Percentiles rank a stretch among this genome's conserved stretches.
phyloP scores from a whole-genome alignment of 108 stramenopile genomes.

The Nitzschia putrida region DNA sequence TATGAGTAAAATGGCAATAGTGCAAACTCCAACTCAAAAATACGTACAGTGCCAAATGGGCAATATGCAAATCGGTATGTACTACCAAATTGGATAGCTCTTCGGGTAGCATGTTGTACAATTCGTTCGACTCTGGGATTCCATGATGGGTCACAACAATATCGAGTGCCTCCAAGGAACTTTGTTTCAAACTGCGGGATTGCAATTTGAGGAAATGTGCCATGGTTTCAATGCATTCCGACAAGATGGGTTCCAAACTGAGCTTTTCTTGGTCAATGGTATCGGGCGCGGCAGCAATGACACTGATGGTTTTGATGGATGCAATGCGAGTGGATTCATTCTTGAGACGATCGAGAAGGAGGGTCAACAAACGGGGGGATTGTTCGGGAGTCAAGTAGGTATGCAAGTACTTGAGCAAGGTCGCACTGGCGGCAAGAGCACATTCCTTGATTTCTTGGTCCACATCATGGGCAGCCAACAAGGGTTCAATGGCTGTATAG shows the following conservation, averaged over 20 bases:
- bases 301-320: conserved; percentile 86
- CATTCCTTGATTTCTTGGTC: conserved; percentile 99
- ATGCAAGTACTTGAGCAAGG: conserved; percentile 65
- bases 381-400: conserved; percentile 53
- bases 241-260: conserved; percentile 77
- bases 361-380: conserved; percentile 56
- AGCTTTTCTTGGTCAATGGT: conserved; percentile 37
- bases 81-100: conserved; percentile 78
- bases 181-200: conserved; percentile 83
- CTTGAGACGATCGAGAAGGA: conserved; percentile 86
- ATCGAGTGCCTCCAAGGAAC: conserved; percentile 77
- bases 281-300: conserved; percentile 62
- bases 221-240: conserved; percentile 74
- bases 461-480: conserved; percentile 90
- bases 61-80: conserved; percentile 92
- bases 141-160: conserved; percentile 69
- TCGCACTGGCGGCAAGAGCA: conserved; percentile 63
- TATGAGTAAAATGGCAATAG: conserved; percentile 3
- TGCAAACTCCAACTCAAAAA: conserved; percentile 2
- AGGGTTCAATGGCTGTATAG: conserved; percentile 85
- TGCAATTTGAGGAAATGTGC: conserved; percentile 86
- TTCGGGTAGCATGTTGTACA: conserved; percentile 72
- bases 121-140: conserved; percentile 27
- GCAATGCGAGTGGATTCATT: conserved; percentile 94
- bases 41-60: conserved; percentile 78